Base-by-base conservation (phyloP, 441 rosid genomes). In the Pelargonium cotyledonis region DNA sequence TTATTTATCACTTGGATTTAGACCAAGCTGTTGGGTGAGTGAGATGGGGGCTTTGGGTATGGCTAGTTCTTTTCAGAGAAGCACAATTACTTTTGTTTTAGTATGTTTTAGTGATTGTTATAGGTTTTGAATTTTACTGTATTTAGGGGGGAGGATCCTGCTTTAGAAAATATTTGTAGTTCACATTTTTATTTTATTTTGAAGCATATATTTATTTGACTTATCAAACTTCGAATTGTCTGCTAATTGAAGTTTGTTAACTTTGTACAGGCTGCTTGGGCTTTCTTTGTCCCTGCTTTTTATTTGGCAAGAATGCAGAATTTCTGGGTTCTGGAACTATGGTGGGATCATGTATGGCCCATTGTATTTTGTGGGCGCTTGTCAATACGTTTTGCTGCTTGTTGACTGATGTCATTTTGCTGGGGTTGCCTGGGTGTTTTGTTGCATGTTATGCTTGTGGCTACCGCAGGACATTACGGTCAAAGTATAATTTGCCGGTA, bases 221-320 rank as follows among this genome's bases (percentile, higher is more conserved):
- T 18, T 57, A 6, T 16, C 26, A 21, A 40, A 58, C 23, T 66
- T 18, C 0, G 66, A 58, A 63, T 63, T 35, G 12, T 62, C 16
- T 9, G 5, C 43, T 53, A 19, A 63, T 21, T 12, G 4, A 29
- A 15, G 8, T 55, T 64, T 65, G 23, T 46, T 35, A 26, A 38
- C 21, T 61, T 62, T 76, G 66, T 71, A 49, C 81, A 94, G 97
- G 97, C 75, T 83, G 74, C 65, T 73, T 91, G 61, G 97, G 95
- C 53, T 85, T 91, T 67, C 83, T 88, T 63, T 91, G 93, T 68
- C 97, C 99, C 19, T 94, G 97, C 78, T 89, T 79, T 68, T 58
- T 94, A 77, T 94, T 94, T 71, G 99, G 87, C 65, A 89, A 87
- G 83, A 94, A 91, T 70, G 94, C 97, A 47, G 88, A 89, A 77